Base-by-base conservation (phyloP, 2,329 filamentous ascomycete species). In the Septoria linicola region DNA sequence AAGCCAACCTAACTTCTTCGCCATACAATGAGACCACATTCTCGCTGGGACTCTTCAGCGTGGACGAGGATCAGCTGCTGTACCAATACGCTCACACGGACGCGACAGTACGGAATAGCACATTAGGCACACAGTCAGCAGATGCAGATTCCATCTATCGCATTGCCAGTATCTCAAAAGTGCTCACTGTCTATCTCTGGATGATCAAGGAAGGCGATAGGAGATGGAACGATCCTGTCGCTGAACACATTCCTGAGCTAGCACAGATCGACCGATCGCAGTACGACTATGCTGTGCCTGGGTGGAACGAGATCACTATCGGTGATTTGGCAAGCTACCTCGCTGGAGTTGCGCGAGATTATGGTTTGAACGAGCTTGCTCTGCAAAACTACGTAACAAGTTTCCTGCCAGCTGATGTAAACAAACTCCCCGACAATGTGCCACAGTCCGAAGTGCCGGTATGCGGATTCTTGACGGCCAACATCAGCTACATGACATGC, bases 271-370 rank as follows among this genome's bases (percentile, higher is more conserved):
- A 54, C 2, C 54, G 59, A 72, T 35, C 41, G 3, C 59, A 36
- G 32, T 44, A 61, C 5, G 65, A 71, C 3, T 61, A 73, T 6
- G 61, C 64, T 19, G 62, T 66, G 1, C 63, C 75, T 2, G 62
- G 70, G 35, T 80, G 76, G 76, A 69, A 77, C 30, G 71, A 75
- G 8, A 64, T 80, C 25, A 79, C 76, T 0, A 62, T 78, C 4
- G 69, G 68, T 3, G 68, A 73, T 16, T 61, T 80, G 7, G 73
- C 74, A 1, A 70, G 67, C 2, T 76, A 79, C 35, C 65, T 78
- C 8, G 70, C 71, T 13, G 77, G 77, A 0, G 62, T 78, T 36
- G 47, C 52, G 10, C 16, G 55, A 20, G 58, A 60, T n/a, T 58
- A 58, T 43, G 55, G 53, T 1, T 23, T 58, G 16, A 58, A 57